phyloP scores from a whole-genome alignment of 345 rosid genomes.

The Hypericum androsaemum region DNA sequence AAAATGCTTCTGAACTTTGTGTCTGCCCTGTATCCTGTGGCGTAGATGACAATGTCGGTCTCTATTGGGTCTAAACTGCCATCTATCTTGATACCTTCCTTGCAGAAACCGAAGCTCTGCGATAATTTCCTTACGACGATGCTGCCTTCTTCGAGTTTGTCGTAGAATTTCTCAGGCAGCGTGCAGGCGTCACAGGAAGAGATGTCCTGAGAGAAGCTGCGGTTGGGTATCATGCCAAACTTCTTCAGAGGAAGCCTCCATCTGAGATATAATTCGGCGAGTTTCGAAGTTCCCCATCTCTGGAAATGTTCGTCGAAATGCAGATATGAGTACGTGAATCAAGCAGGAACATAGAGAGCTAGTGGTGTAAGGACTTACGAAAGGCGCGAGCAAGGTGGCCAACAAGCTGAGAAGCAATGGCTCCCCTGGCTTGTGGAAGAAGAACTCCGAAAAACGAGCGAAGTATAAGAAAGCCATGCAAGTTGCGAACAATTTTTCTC shows the following conservation, averaged over 20 bases:
- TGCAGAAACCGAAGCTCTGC: slow-evolving; percentile 6
- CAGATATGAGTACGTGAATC: background rate
- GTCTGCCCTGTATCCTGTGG: too few relatives aligned
- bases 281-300: slow-evolving; percentile 18
- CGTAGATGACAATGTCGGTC: too few relatives aligned
- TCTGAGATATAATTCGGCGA: slow-evolving; percentile 16
- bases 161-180: slow-evolving; percentile 23
- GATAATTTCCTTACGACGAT: slow-evolving; percentile 17
- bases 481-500: too few relatives aligned
- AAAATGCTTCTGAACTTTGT: too few relatives aligned
- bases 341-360: background rate
- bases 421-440: too few relatives aligned
- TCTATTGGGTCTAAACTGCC: too few relatives aligned
- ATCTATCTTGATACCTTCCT: too few relatives aligned
- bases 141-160: slow-evolving; percentile 24
- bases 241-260: slow-evolving; percentile 20
- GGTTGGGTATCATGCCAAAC: slow-evolving; percentile 16
- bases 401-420: too few relatives aligned
- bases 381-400: too few relatives aligned
- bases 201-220: slow-evolving; percentile 11
- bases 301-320: background rate
- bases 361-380: too few relatives aligned
- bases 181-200: slow-evolving; percentile 9
- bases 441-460: too few relatives aligned
- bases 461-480: too few relatives aligned